Conservation (phyloP, 2,329 filamentous ascomycete species). For the Ophiostoma sp. region DNA sequence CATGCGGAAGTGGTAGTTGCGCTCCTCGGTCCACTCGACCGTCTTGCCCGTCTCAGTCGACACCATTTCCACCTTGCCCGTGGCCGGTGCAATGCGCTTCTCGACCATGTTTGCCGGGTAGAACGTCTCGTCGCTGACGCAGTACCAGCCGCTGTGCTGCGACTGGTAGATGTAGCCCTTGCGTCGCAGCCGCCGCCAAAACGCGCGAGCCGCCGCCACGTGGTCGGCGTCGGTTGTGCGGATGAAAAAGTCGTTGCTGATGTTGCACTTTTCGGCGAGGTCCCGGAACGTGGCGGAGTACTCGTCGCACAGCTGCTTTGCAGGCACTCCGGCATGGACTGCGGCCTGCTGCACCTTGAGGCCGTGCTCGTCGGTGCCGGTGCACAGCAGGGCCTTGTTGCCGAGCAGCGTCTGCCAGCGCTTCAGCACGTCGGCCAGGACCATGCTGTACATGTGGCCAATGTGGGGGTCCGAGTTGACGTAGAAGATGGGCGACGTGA, state of each 20-base stretch:
- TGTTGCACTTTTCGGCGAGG: slow-evolving; percentile 62
- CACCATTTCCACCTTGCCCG: slow-evolving; percentile 75
- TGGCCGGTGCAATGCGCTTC: slow-evolving; percentile 68
- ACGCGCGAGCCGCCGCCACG: slow-evolving; percentile 76
- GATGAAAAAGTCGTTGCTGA: slow-evolving; percentile 81
- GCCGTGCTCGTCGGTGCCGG: slow-evolving; percentile 94
- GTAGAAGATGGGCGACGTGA: slow-evolving; percentile 97
- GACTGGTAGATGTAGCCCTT: slow-evolving; percentile 74
- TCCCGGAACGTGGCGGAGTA: slow-evolving; percentile 74
- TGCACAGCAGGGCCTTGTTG: slow-evolving; percentile 64
- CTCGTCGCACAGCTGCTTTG: slow-evolving; percentile 82
- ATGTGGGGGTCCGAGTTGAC: slow-evolving; percentile 96
- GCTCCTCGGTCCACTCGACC: slow-evolving; percentile 91
- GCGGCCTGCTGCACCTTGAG: slow-evolving; percentile 95
- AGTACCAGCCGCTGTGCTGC: slow-evolving; percentile 94
- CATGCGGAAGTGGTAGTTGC: slow-evolving; percentile 90
- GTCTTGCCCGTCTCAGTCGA: slow-evolving; percentile 83
- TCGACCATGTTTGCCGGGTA: slow-evolving; percentile 75
- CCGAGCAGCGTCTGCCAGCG: slow-evolving; percentile 73
- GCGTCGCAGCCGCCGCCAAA: slow-evolving; percentile 77
- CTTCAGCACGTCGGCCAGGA: slow-evolving; percentile 86
- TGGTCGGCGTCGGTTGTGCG: slow-evolving; percentile 84
- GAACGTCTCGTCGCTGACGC: slow-evolving; percentile 92
- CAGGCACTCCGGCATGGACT: slow-evolving; percentile 60
- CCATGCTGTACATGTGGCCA: slow-evolving; percentile 89